Percentiles rank a stretch among this genome's conserved stretches.
These are phyloP conservation scores for Blepharisma stoltei DNA, from an alignment of 73 alveolate genomes.

Conservation along the genomic window DNA sequence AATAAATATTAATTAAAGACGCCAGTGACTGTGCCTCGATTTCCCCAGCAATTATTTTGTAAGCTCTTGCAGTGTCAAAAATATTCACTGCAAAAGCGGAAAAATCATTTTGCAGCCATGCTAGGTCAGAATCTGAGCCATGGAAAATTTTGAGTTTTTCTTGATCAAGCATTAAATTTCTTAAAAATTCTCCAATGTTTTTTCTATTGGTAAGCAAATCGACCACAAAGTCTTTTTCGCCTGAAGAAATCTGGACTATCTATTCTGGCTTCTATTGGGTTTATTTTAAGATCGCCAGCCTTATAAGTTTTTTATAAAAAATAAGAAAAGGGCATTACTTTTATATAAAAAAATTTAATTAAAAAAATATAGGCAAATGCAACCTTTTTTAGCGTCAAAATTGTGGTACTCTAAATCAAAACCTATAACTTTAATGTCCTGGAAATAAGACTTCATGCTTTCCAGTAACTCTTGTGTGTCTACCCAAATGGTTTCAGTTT, in stretches of 20 bases:
- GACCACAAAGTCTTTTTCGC: constrained; percentile 65
- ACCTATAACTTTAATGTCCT: constrained; percentile 55
- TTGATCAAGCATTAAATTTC: constrained; percentile 37
- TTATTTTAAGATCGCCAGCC: too few species aligned
- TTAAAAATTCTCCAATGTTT: constrained; percentile 45
- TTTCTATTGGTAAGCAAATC: constrained; percentile 70
- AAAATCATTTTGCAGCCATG: constrained; percentile 77
- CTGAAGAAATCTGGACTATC: constrained; percentile 76
- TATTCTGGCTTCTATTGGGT: too few species aligned
- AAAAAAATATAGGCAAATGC: constrained; percentile 72
- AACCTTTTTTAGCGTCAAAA: constrained; percentile 60
- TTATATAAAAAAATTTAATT: too few species aligned
- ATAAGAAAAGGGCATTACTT: too few species aligned
- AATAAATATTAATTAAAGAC: constrained; percentile 24
- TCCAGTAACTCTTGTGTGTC: constrained; percentile 60
- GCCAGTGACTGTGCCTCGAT: constrained; percentile 40
- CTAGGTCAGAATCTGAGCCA: constrained; percentile 90
- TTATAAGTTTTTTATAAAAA: too few species aligned
- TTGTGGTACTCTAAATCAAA: constrained; percentile 87
- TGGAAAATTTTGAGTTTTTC: constrained; percentile 79
- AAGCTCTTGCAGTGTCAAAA: constrained; percentile 92
- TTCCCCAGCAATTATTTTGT: constrained; percentile 45
- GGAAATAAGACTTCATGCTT: constrained; percentile 33
- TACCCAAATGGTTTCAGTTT: constrained; percentile 50
- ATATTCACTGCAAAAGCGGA: constrained; percentile 68